Base-by-base conservation (phyloP, 306 rosid genomes). In the Trifolium pratense region DNA sequence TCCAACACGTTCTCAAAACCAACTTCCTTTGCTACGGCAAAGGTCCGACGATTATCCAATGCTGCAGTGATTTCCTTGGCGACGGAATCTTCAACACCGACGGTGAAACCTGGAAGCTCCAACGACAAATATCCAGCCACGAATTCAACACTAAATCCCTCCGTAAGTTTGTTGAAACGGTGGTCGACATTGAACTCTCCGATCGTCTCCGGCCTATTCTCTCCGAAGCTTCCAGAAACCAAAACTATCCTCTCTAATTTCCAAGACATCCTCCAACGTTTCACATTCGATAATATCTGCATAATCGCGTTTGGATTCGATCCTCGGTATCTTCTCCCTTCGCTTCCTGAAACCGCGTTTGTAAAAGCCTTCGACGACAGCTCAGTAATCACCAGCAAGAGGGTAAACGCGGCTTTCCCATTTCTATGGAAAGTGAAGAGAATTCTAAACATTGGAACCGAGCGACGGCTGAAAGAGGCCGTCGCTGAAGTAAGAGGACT, bases 1-100 rank as follows among this genome's bases (percentile, higher is more conserved):
- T 92, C 60, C 91, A 86, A 0, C 91, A 88, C 67, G 81, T 92
- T 34, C 96, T 92, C 79, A 88, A 87, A 68, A 70, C 87, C 58
- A 69, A 81, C 56, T 92, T 90, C 84, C 79, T 79, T 3, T 29
- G 25, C 58, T 92, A 88, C 79, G 74, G 37, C 4, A 92, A 92
- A 7, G 92, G 96, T 46, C 42, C 12, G 1, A 7, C 31, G 5
- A 12, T 75, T 5, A 29, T 67, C 14, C 26, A 25, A 1, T 52
- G 75, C 5, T 60, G 86, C 23, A 13, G 66, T 0, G 95, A 90
- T 32, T 85, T 92, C 56, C 90, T n/a, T 56, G 95, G 96, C 11
- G 48, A 71, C 34, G 96, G 93, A 0, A 89, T 89, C 78, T 89
- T 92, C 83, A 82, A 60, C 71, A 64, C 81, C 5, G 86, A 89